Evolutionary conservation across 1,284 basidiomycete species (phyloP), one percentile per base, ranked within the genome.

Genomic region (Trametes hirsuta): DNA sequence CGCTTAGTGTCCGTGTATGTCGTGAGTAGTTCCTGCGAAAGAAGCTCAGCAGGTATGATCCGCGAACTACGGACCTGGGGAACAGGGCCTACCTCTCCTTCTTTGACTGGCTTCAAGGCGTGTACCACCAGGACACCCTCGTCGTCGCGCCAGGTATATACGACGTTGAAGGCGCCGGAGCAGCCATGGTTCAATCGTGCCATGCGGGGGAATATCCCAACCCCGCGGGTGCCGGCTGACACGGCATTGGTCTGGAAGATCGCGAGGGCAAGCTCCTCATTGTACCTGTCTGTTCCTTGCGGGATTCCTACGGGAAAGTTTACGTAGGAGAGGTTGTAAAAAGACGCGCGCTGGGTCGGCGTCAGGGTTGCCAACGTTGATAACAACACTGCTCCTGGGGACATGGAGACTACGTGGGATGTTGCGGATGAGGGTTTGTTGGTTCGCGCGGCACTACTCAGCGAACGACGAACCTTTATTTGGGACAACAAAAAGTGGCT

Each of bases 201-300:
- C 77, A 84, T 85, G 22, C 71, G 75, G 12, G 85, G 85, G 68
- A 88, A 88, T 14, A 89, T 75, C 0, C 85, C 86, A 4, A 82
- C 81, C 8, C 75, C 71, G 0, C 56, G 45, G 1, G 81, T 82
- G 10, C 83, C 81, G 1, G 55, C 55, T 2, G 80, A 72, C 5
- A 87, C 83, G 1, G 83, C 84, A 66, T 88, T 89, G 4, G 86
- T 87, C 68, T 86, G 80, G 69, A 87, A 84, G 57, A 86, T 87
- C 0, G 84, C 84, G 22, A 88, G 71, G 0, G 81, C 81, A 18
- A 84, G 71, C 65, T 79, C 75, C 24, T 78, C 75, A 39, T 74
- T 74, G 63, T 80, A 72, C 36, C 69, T 70, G 35, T 36, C 47
- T 3, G 62, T 57, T 14, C 71, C 73, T 0, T 79, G 78, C 35